These are phyloP conservation scores for Hypoxylon perforatum DNA, from an alignment of 495 filamentous ascomycete genomes.

Conservation along the genomic window DNA sequence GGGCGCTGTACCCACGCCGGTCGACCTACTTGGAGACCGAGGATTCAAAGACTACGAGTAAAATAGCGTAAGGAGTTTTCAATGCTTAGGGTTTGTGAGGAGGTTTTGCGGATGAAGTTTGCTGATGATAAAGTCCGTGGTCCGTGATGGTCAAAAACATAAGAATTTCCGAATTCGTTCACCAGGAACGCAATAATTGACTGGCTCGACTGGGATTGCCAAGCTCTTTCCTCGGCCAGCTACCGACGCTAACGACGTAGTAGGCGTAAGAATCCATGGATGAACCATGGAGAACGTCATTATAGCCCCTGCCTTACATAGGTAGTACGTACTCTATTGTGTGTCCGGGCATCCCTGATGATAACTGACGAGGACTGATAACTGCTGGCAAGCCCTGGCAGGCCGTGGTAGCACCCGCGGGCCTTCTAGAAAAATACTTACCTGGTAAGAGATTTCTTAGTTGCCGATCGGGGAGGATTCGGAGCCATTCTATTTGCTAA, in stretches of 20 bases:
- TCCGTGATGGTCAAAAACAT: constrained; percentile 18
- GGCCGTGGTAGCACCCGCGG: constrained; percentile 13
- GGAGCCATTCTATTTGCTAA: constrained; percentile 32
- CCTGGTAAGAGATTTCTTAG: constrained; percentile 46
- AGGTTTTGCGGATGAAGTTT: background rate
- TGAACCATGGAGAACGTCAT: constrained; percentile 20
- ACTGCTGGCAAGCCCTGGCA: no score
- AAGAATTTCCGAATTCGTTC: constrained; percentile 21
- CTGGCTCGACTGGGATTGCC: constrained; percentile 5
- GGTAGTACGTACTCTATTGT: no score
- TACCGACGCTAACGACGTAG: constrained; percentile 35
- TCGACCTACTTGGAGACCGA: constrained; percentile 36
- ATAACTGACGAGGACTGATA: no score
- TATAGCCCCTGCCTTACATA: constrained; percentile 18
- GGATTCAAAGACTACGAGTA: background rate
- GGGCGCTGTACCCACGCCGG: constrained; percentile 13
- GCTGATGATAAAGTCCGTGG: no score
- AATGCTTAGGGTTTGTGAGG: constrained; percentile 15
- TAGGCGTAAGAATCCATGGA: constrained; percentile 22
- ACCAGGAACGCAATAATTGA: background rate
- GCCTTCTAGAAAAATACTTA: constrained; percentile 42
- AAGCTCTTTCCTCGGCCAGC: constrained; percentile 30
- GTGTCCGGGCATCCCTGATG: no score
- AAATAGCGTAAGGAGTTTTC: background rate
- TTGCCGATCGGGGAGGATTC: constrained; percentile 24